Percentiles rank a stretch among this genome's conserved stretches.
phyloP scores from a whole-genome alignment of 208 protist genomes.

The Leishmania guyanensis region DNA sequence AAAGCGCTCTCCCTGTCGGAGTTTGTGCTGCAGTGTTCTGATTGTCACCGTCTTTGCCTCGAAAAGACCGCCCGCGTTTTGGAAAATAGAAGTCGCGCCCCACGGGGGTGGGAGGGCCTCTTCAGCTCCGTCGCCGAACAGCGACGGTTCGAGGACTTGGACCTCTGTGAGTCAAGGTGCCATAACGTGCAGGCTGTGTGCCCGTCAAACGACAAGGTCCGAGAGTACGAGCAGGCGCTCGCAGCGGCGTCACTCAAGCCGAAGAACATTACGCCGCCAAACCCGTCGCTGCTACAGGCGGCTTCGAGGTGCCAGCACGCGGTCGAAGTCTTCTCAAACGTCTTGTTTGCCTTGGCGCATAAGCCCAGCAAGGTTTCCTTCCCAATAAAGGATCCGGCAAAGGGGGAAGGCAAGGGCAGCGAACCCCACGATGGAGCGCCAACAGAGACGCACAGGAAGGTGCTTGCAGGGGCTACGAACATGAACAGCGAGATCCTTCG shows the following conservation, averaged over 20 bases:
- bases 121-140: conserved; percentile 57
- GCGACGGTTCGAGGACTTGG: conserved; percentile 54
- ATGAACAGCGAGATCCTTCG: conserved; percentile 53
- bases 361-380: conserved; percentile 82
- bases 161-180: conserved; percentile 51
- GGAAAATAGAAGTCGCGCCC: conserved; percentile 65
- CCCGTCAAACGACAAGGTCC: conserved; percentile 33
- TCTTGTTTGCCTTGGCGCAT: conserved; percentile 72
- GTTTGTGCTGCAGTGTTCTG: conserved; percentile 53
- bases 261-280: conserved; percentile 15
- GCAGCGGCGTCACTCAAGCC: not conserved
- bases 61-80: conserved; percentile 58
- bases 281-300: conserved; percentile 35
- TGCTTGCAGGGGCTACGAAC: conserved; percentile 39
- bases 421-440: conserved; percentile 28
- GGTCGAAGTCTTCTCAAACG: conserved; percentile 46
- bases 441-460: conserved; percentile 55
- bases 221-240: conserved; percentile 40
- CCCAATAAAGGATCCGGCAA: conserved; percentile 8
- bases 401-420: conserved; percentile 5
- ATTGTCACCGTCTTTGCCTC: conserved; percentile 66
- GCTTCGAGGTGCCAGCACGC: conserved; percentile 72
- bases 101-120: conserved; percentile 58
- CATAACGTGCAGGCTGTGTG: conserved; percentile 43
- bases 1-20: conserved; percentile 53